Conservation (phyloP, 306 rosid genomes). For the Nissolia schottii region DNA sequence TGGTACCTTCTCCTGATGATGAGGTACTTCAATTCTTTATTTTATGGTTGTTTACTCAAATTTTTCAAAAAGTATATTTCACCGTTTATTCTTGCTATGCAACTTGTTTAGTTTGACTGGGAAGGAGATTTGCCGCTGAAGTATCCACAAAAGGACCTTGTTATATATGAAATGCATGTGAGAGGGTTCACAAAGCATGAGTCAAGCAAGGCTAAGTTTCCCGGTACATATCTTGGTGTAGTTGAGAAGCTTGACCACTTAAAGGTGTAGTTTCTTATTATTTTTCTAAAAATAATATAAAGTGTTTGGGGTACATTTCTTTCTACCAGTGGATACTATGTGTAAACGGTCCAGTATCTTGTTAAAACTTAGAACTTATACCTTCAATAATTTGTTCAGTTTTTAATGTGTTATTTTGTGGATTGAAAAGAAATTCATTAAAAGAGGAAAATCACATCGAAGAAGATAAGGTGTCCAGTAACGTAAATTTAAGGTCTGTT, state of each 20-base stretch:
- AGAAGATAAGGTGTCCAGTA: background rate
- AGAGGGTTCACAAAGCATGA: slow-evolving; percentile 91
- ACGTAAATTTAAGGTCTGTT: background rate
- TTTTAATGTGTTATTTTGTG: background rate
- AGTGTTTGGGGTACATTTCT: slow-evolving; percentile 6
- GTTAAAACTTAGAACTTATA: background rate
- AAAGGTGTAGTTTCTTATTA: slow-evolving; percentile 51
- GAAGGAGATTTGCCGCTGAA: slow-evolving; percentile 92
- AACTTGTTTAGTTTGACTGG: slow-evolving; percentile 84
- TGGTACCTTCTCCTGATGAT: slow-evolving; percentile 52
- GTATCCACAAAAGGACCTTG: slow-evolving; percentile 75
- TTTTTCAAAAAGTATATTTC: background rate
- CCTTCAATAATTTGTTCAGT: background rate
- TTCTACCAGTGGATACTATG: background rate
- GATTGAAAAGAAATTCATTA: background rate
- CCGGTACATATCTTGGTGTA: slow-evolving; percentile 92
- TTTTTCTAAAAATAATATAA: background rate
- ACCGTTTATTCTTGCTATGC: slow-evolving; percentile 3
- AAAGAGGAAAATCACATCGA: background rate
- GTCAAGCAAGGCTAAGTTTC: slow-evolving; percentile 62
- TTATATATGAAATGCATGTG: slow-evolving; percentile 94
- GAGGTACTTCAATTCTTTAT: slow-evolving; percentile 47
- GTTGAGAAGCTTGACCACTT: slow-evolving; percentile 92
- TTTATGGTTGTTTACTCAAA: slow-evolving; percentile 5
- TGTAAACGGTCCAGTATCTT: background rate